phyloP scores from a whole-genome alignment of 257 asterid species.

The Coffea eugenioides region DNA sequence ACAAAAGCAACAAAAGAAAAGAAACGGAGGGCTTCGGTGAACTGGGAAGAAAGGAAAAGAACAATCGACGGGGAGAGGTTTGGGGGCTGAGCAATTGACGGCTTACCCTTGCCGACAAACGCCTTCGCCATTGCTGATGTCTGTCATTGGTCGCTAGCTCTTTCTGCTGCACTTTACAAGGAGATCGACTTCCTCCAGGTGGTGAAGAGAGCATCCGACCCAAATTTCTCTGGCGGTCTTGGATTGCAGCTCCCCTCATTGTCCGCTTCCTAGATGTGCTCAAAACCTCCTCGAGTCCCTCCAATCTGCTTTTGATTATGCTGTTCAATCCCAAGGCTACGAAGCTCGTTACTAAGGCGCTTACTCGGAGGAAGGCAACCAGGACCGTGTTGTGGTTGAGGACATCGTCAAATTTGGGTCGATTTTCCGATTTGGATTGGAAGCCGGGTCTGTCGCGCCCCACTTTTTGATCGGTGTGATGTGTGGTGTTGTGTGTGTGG shows the following conservation, averaged over 20 bases:
- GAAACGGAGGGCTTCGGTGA: too few species aligned
- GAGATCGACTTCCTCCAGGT: slow-evolving; percentile 90
- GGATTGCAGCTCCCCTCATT: slow-evolving; percentile 73
- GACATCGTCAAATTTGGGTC: slow-evolving; percentile 90
- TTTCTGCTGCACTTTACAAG: slow-evolving; percentile 66
- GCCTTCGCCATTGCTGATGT: slow-evolving; percentile 22
- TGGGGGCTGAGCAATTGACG: neutral
- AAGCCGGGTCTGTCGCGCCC: slow-evolving; percentile 99
- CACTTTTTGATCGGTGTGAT: too few species aligned
- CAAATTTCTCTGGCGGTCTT: slow-evolving; percentile 64
- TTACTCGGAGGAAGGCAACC: slow-evolving; percentile 93
- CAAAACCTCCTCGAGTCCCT: slow-evolving; percentile 66
- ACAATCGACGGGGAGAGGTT: too few species aligned
- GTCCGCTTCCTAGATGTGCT: slow-evolving; percentile 85
- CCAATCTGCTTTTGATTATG: slow-evolving; percentile 62
- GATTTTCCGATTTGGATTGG: slow-evolving; percentile 75
- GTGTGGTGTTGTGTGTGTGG: too few species aligned
- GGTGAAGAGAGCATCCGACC: slow-evolving; percentile 77
- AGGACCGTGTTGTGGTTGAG: slow-evolving; percentile 80
- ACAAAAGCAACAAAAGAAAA: too few species aligned
- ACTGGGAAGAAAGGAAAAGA: too few species aligned
- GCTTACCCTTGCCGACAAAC: slow-evolving; percentile 34
- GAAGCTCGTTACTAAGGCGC: slow-evolving; percentile 87
- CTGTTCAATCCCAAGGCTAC: slow-evolving; percentile 65
- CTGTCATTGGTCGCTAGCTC: slow-evolving; percentile 60